phyloP scores from a whole-genome alignment of 2,329 filamentous ascomycete species.

The Neocatenulostroma microsporum region DNA sequence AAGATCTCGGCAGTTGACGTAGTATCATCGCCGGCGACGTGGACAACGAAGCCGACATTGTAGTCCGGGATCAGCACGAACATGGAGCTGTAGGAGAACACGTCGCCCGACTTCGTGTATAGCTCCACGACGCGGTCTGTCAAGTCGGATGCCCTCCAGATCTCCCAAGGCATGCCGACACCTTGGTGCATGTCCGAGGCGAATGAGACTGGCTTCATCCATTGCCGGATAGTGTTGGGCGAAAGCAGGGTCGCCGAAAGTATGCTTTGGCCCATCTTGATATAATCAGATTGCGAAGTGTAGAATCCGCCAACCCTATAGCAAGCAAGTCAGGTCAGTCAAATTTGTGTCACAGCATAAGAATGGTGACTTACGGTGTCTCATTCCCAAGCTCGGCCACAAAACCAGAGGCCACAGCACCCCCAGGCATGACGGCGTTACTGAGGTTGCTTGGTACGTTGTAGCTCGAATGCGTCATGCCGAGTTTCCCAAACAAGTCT shows the following conservation, averaged over 20 bases:
- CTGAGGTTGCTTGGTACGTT: slow-evolving; percentile 27
- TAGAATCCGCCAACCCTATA: slow-evolving; percentile 37
- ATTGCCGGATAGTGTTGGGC: slow-evolving; percentile 32
- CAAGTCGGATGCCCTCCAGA: slow-evolving; percentile 29
- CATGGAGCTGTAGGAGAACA: slow-evolving; percentile 35
- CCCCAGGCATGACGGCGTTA: slow-evolving; percentile 18
- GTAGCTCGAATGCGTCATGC: slow-evolving; percentile 30
- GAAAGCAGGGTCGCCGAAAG: slow-evolving; percentile 35
- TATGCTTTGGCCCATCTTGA: slow-evolving; percentile 36
- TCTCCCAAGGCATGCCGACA: slow-evolving; percentile 44
- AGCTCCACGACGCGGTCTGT: slow-evolving; percentile 39
- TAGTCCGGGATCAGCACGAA: slow-evolving; percentile 42
- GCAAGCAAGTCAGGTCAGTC: slow-evolving; percentile 32
- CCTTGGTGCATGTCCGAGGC: slow-evolving; percentile 33
- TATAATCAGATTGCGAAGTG: slow-evolving; percentile 37
- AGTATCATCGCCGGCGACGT: slow-evolving; percentile 27
- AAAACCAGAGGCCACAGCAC: slow-evolving; percentile 1
- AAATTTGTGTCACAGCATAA: too few relatives aligned
- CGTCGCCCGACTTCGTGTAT: slow-evolving; percentile 41
- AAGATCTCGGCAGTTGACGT: slow-evolving; percentile 8
- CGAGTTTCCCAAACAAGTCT: slow-evolving; percentile 35
- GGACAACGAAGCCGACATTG: slow-evolving; percentile 35
- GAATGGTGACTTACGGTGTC: slow-evolving; percentile 27
- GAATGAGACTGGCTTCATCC: slow-evolving; percentile 39
- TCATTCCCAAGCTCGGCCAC: slow-evolving; percentile 4